Base-by-base conservation (phyloP, 116 monocot species). In the Phalaenopsis hybrid region DNA sequence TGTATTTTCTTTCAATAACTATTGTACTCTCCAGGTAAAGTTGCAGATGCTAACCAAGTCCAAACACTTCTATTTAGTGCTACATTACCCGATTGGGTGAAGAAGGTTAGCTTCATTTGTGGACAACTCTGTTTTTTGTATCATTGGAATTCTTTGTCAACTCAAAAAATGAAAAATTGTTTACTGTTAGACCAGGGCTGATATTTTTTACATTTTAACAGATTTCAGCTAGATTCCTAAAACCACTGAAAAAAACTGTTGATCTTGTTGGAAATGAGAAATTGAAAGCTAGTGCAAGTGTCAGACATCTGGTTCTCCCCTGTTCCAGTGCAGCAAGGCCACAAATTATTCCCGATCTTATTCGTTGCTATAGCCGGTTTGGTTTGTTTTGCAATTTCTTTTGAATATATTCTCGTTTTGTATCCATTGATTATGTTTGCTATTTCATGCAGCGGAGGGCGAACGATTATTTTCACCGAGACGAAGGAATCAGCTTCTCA, bases 11-110 rank as follows among this genome's bases (percentile, higher is more conserved):
- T 21, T 34, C 37, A 13, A 34, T 72, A 34, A 34, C 11, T 41
- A 0, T 20, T 77, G 20, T 51, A 6, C 23, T 80, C 82, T 83
- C 17, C 76, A 97, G 97, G 91, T 1, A 94, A 97, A 63, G 97
- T 97, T 76, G 91, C 86, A 37, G 93, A 97, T 88, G 87, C 86
- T 4, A 91, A 68, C 81, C 90, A 97, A 89, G 94, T 97, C 41
- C 97, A 97, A 68, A 97, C 97, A 17, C 97, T 97, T 61, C 89
- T 97, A 12, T 97, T 97, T 76, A 97, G 97, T 86, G 97, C 97
- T 41, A 97, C 97, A 63, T 58, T 97, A 13, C 97, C 97, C 70
- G 86, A 87, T 17, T 97, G 97, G 97, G 94, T 97, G 78, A 89
- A 91, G 57, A 97, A 94, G 92, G 94, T 94, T 9, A n/a, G 80